Conservation (phyloP, 148 eudicot species). For the Vaccinium darrowii region DNA sequence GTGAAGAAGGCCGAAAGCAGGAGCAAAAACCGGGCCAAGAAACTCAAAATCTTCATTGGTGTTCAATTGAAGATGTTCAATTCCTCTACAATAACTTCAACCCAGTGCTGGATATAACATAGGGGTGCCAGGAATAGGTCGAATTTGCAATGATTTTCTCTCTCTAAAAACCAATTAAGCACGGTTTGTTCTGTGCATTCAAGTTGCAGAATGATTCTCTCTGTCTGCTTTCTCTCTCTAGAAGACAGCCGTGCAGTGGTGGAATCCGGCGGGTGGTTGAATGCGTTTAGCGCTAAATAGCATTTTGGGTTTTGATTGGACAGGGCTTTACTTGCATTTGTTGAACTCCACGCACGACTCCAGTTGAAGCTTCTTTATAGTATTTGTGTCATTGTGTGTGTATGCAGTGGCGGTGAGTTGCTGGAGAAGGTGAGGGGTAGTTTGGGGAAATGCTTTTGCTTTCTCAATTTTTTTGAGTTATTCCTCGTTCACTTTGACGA, state of each 20-base stretch:
- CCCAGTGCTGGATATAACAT: neutral
- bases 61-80: neutral
- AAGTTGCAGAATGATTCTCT: neutral
- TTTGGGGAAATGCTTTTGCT: neutral
- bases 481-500: too few relatives aligned
- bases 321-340: neutral
- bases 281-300: neutral
- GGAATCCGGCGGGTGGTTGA: neutral
- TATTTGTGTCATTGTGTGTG: too few relatives aligned
- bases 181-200: neutral
- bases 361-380: too few relatives aligned
- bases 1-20: conserved; percentile 4
- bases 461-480: too few relatives aligned
- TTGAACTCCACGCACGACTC: neutral
- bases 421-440: neutral
- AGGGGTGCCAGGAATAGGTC: neutral
- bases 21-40: conserved; percentile 4
- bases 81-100: neutral
- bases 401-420: neutral
- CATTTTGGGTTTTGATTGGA: neutral
- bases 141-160: neutral
- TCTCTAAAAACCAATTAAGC: neutral
- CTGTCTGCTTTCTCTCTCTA: neutral
- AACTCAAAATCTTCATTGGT: conserved; percentile 21
- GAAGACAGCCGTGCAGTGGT: neutral